Base-by-base conservation (phyloP, 2,329 filamentous ascomycete genomes). In the Aspergillus flavus region DNA sequence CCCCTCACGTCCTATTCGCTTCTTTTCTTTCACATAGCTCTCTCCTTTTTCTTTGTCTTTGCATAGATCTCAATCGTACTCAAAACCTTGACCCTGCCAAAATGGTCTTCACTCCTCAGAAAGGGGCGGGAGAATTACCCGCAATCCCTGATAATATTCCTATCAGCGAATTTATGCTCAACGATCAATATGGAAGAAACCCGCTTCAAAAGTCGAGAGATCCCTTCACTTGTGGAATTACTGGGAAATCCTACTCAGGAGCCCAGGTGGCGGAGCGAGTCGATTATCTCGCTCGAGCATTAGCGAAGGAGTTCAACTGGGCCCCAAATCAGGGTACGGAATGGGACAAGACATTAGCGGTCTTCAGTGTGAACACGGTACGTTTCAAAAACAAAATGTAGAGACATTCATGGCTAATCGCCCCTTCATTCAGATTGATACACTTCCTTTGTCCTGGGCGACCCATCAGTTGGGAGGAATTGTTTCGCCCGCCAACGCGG, bases 341-440 rank as follows among this genome's bases (percentile, higher is more conserved):
- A 74, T 95, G 90, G 89, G 91, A 95, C 71, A 93, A 93, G 76
- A 90, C 94, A 28, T 81, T 92, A 55, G 89, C 84, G 5, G 81
- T 94, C 32, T 96, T 92, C 79, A 89, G 89, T n/a, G 78, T 93
- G 63, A 96, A 96, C 74, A 92, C 91, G 34, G 90, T 92, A 78
- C 64, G 85, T 74, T 21, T 6, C 4, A 12, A 4, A 19, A 30
- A 21, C 4, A 6, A 34, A 46, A 46, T 34, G 36, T n/a, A 45
- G 23, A 23, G 26, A n/a, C 23, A n/a, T 50, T 14, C 39, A 54
- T 52, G 2, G 57, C 50, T 2, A 32, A 36, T 21, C 43, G 1
- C 21, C 30, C 4, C 9, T n/a, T 4, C 16, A 30, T 9, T 43
- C 62, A 92, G 86, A 87, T 95, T 66, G 91, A 95, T 76, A 92